Evolutionary conservation across 345 rosid species (phyloP).

Genomic region (Mangifera indica): DNA sequence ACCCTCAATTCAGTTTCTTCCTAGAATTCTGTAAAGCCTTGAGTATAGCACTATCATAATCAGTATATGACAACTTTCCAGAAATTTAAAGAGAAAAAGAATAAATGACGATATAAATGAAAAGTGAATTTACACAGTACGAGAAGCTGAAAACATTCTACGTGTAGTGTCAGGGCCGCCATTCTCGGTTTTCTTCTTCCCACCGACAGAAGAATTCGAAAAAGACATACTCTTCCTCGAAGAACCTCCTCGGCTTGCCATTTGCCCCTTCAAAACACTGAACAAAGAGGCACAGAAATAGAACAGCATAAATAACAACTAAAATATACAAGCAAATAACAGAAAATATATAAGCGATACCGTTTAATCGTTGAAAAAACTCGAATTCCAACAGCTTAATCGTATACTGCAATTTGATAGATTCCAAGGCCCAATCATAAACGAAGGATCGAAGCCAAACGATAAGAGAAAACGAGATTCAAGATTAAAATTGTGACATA

Average conservation of each 20-base stretch:
- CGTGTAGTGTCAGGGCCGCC: constrained; percentile 53
- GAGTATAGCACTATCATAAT: not conserved
- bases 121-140: constrained; percentile 47
- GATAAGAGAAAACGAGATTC: not conserved
- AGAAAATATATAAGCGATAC: not conserved
- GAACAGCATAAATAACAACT: not conserved
- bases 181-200: constrained; percentile 61
- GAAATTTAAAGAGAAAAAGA: not conserved
- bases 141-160: constrained; percentile 58
- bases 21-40: not conserved
- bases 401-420: not conserved
- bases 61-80: not conserved
- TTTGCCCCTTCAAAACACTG: constrained; percentile 25
- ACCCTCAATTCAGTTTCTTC: not conserved
- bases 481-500: not conserved
- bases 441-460: not conserved
- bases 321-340: not conserved
- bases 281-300: not conserved
- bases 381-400: not conserved
- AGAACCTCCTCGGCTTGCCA: constrained; percentile 78
- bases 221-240: constrained; percentile 63
- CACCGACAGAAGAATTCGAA: constrained; percentile 38
- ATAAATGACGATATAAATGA: not conserved
- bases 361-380: not conserved
- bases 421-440: constrained; percentile 1